A percentile compares a stretch with the other conserved stretches of the same genome.
These are phyloP conservation scores for Starmera amethionina DNA, from an alignment of 805 yeast species.

Conservation along the genomic window DNA sequence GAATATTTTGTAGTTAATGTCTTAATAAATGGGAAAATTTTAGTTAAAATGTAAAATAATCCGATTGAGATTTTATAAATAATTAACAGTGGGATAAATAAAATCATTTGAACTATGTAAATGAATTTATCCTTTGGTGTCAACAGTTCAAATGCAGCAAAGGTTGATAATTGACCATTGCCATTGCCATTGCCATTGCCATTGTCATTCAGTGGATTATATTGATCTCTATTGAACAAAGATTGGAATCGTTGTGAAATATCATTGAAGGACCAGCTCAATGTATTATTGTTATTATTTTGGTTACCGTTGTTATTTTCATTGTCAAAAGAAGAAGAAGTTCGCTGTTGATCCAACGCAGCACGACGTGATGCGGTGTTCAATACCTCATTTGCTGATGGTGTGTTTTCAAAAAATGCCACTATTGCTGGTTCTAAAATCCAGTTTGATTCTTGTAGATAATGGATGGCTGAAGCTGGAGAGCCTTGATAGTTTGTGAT, in stretches of 20 bases:
- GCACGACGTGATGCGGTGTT: slow-evolving; percentile 5
- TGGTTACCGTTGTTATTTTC: slow-evolving; percentile 1
- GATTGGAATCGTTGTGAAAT: too few relatives aligned
- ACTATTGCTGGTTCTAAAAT: slow-evolving; percentile 25
- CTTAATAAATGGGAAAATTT: slow-evolving; percentile 27
- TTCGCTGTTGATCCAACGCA: not conserved
- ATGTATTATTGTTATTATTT: too few relatives aligned
- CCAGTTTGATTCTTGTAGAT: slow-evolving; percentile 24
- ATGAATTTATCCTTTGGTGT: slow-evolving; percentile 15
- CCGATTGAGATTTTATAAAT: slow-evolving; percentile 20
- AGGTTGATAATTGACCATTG: slow-evolving; percentile 19
- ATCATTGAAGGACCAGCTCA: too few relatives aligned
- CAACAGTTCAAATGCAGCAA: slow-evolving; percentile 9
- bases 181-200: slow-evolving; percentile 7
- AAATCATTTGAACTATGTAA: slow-evolving; percentile 19
- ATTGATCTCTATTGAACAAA: too few relatives aligned
- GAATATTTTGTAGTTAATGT: slow-evolving; percentile 26
- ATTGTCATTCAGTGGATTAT: not conserved
- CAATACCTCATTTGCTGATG: slow-evolving; percentile 15
- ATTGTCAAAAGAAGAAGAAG: slow-evolving; percentile 8
- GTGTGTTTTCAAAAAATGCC: slow-evolving; percentile 13
- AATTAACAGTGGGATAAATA: slow-evolving; percentile 24
- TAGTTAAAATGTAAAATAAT: slow-evolving; percentile 17
- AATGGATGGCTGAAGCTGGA: slow-evolving; percentile 14
- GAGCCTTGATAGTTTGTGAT: slow-evolving; percentile 12